These are phyloP conservation scores for Globisporangium nodosum DNA, from an alignment of 352 stramenopile species.

Conservation along the genomic window DNA sequence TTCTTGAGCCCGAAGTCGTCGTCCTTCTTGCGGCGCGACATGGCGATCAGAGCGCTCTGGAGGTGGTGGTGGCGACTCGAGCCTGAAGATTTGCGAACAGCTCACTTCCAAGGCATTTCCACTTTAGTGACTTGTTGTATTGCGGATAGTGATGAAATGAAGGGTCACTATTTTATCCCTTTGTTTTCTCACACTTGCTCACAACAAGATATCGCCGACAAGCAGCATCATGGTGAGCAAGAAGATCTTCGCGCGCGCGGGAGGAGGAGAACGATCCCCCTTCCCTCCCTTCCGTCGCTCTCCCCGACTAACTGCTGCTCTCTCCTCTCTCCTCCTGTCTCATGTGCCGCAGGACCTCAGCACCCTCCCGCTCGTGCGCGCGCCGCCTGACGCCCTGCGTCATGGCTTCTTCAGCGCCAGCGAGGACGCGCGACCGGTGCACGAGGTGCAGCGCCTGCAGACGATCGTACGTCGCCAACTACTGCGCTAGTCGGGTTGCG, in stretches of 20 bases:
- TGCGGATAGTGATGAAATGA: not conserved
- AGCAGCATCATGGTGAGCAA: not conserved
- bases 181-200: not conserved
- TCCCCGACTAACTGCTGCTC: not conserved
- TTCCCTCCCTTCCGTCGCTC: not conserved
- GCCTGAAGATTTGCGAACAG: too few species aligned
- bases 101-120: too few species aligned
- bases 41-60: not conserved
- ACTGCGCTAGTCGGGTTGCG: not conserved
- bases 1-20: conserved; percentile 69
- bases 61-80: not conserved
- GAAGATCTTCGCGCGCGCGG: not conserved
- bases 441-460: conserved; percentile 83
- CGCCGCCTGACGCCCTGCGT: conserved; percentile 70
- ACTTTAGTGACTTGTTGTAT: too few species aligned
- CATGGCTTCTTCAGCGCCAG: conserved; percentile 83
- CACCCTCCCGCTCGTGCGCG: conserved; percentile 78
- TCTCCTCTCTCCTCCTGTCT: not conserved
- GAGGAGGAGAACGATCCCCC: not conserved
- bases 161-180: not conserved
- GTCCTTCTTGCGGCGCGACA: conserved; percentile 22
- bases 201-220: not conserved
- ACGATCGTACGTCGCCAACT: conserved; percentile 37
- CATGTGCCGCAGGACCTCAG: conserved; percentile 38
- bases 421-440: conserved; percentile 71